These are phyloP conservation scores for Aureobasidium pullulans DNA, from an alignment of 2,329 filamentous ascomycete genomes.

Conservation along the genomic window DNA sequence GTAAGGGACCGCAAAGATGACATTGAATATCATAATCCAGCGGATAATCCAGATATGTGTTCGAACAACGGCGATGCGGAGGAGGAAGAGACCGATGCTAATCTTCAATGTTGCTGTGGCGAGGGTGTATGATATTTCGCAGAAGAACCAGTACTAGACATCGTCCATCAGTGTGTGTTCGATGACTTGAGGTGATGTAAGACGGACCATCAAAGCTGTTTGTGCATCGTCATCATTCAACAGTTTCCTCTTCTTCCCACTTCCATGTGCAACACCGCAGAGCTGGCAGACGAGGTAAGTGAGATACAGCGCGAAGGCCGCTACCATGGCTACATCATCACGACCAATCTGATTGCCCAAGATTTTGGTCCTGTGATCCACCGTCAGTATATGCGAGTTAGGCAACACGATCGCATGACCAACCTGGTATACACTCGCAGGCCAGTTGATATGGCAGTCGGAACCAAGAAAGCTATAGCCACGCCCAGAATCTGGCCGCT, in stretches of 20 bases:
- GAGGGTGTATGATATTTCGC: constrained; percentile 48
- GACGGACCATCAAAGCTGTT: constrained; percentile 4
- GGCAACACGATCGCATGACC: background rate
- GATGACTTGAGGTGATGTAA: too few species aligned
- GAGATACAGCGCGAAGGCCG: constrained; percentile 26
- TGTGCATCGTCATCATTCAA: constrained; percentile 18
- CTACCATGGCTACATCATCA: constrained; percentile 31
- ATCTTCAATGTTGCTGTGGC: constrained; percentile 43
- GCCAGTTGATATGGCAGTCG: constrained; percentile 31
- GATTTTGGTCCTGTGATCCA: background rate
- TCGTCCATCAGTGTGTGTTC: too few species aligned
- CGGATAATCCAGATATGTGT: constrained; percentile 42
- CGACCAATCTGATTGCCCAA: constrained; percentile 22
- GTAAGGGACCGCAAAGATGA: constrained; percentile 40
- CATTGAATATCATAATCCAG: constrained; percentile 39
- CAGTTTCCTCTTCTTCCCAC: constrained; percentile 22
- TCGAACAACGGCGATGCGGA: constrained; percentile 42
- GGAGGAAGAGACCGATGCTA: constrained; percentile 47
- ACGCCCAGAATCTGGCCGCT: constrained; percentile 16
- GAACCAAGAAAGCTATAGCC: constrained; percentile 31
- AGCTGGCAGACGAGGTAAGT: constrained; percentile 28
- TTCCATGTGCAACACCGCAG: constrained; percentile 26
- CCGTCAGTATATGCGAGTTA: background rate
- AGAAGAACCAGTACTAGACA: constrained; percentile 44
- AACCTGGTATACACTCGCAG: constrained; percentile 30